Conservation (phyloP, 495 filamentous ascomycete species). For the Cenococcum geophilum region DNA sequence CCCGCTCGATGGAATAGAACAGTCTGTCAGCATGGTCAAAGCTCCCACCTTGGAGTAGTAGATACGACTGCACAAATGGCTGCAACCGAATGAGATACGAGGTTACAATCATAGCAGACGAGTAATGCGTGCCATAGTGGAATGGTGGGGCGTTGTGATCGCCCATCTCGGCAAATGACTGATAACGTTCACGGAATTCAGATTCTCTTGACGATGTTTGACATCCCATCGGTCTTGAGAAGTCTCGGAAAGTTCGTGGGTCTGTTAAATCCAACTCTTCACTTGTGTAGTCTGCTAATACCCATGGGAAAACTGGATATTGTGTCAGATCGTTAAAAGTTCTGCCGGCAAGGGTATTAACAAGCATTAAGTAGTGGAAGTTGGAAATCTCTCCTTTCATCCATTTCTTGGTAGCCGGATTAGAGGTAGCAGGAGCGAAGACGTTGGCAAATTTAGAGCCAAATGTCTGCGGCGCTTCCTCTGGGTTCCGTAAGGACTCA, state of each 20-base stretch:
- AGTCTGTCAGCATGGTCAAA: conserved; percentile 95
- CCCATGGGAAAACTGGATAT: conserved; percentile 97
- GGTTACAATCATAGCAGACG: conserved; percentile 96
- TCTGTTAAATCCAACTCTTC: conserved; percentile 86
- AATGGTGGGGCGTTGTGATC: conserved; percentile 73
- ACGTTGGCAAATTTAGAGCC: conserved; percentile 93
- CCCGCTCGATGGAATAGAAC: conserved; percentile 87
- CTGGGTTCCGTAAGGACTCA: conserved; percentile 73
- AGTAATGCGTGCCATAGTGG: conserved; percentile 98
- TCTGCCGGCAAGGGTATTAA: conserved; percentile 93
- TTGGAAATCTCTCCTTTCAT: conserved; percentile 92
- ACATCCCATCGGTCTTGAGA: conserved; percentile 96
- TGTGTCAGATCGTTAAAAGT: conserved; percentile 98
- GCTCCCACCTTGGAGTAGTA: conserved; percentile 92
- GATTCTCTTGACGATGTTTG: conserved; percentile 67
- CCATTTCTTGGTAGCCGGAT: conserved; percentile 87
- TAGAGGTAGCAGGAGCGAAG: conserved; percentile 66
- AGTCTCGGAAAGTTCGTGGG: conserved; percentile 77
- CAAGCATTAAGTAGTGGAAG: conserved; percentile 96
- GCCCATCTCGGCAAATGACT: conserved; percentile 85
- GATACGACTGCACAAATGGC: conserved; percentile 91
- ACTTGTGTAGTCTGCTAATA: conserved; percentile 91
- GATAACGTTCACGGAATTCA: conserved; percentile 76
- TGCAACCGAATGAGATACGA: conserved; percentile 93
- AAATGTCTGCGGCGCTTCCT: conserved; percentile 75